phyloP scores from a whole-genome alignment of 306 rosid genomes.

The Fragaria nilgerrensis region DNA sequence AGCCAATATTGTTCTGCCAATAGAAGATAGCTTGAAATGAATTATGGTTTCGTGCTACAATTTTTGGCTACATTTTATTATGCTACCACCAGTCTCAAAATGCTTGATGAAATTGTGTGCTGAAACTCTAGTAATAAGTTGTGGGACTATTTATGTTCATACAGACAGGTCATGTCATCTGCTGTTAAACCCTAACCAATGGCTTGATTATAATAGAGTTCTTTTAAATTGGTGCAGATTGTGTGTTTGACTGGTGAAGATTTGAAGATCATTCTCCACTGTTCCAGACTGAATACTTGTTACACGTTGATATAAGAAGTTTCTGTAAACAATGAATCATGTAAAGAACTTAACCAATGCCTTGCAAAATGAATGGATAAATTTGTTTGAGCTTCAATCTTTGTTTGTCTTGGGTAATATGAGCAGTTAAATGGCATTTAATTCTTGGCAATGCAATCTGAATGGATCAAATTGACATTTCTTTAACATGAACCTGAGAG shows the following conservation, averaged over 20 bases:
- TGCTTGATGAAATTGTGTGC: background rate
- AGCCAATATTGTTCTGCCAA: slow-evolving; percentile 19
- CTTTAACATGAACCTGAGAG: too few relatives aligned
- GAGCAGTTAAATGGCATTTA: background rate
- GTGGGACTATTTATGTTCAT: background rate
- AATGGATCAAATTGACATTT: too few relatives aligned
- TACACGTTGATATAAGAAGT: background rate
- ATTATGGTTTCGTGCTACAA: slow-evolving; percentile 20
- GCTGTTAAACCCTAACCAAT: too few relatives aligned
- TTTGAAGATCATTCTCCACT: background rate
- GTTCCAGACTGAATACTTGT: background rate
- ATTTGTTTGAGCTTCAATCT: background rate
- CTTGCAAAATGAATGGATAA: background rate
- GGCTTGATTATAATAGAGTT: background rate
- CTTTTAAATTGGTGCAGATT: background rate
- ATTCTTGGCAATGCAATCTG: background rate
- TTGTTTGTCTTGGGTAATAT: background rate
- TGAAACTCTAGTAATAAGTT: background rate
- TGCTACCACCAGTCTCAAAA: background rate
- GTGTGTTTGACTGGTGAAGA: background rate
- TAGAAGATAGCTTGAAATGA: slow-evolving; percentile 27
- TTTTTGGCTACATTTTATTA: slow-evolving; percentile 11
- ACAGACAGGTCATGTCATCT: background rate
- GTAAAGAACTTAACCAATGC: background rate
- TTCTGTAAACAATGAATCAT: background rate